These are phyloP conservation scores for Dentipellis fragilis DNA, from an alignment of 768 basidiomycete species.

Conservation along the genomic window DNA sequence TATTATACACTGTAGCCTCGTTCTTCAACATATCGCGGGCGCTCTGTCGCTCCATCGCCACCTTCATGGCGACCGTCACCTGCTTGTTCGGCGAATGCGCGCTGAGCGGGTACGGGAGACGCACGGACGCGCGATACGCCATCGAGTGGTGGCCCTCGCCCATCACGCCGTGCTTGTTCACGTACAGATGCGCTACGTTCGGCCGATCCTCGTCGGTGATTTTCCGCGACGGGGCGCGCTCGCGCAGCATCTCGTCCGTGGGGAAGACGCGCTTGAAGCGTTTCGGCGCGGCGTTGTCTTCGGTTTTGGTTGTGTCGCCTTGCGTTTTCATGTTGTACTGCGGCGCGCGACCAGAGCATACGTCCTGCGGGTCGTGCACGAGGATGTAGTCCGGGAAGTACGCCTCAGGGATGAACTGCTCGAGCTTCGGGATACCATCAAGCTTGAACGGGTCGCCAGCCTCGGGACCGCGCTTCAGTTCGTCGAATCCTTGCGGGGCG, in stretches of 20 bases:
- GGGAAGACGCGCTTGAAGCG: neutral
- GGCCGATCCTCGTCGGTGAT: neutral
- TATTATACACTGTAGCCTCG: slow-evolving; percentile 36
- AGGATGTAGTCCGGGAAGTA: slow-evolving; percentile 18
- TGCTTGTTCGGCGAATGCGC: neutral
- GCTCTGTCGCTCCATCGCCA: neutral
- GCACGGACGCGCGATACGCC: slow-evolving; percentile 41
- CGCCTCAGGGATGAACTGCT: slow-evolving; percentile 17
- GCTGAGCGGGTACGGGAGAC: slow-evolving; percentile 28
- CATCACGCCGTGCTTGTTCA: neutral
- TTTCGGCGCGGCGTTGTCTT: neutral
- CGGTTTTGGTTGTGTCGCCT: too few species aligned
- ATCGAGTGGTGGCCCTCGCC: slow-evolving; percentile 45
- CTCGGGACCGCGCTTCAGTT: neutral
- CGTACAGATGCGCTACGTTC: neutral
- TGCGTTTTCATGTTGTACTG: too few species aligned
- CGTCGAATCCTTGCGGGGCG: neutral
- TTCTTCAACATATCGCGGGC: slow-evolving; percentile 14
- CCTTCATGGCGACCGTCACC: slow-evolving; percentile 19
- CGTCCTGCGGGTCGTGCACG: slow-evolving; percentile 15
- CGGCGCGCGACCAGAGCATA: neutral
- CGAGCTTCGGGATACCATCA: slow-evolving; percentile 17
- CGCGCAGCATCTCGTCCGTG: neutral
- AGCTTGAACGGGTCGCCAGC: neutral
- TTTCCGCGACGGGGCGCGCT: too few species aligned